Percentiles rank a stretch among this genome's conserved stretches.
phyloP scores from a whole-genome alignment of 345 rosid genomes.

The Anacardium occidentale region DNA sequence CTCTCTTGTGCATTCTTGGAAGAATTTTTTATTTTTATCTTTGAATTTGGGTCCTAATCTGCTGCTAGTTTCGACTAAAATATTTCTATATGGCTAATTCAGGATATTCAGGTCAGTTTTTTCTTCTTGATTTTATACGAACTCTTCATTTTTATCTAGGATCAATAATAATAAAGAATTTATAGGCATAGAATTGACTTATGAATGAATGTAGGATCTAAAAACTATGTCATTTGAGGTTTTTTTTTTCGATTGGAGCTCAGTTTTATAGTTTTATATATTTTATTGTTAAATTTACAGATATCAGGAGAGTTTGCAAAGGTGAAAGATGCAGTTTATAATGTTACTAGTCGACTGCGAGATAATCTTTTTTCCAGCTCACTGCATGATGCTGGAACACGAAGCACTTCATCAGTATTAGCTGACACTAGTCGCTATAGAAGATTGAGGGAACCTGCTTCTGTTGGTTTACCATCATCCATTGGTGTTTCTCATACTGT shows the following conservation, averaged over 20 bases:
- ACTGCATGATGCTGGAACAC: slow-evolving; percentile 34
- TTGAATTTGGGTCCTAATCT: no score
- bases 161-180: no score
- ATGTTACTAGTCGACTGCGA: slow-evolving; percentile 74
- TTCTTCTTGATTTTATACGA: not conserved
- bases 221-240: not conserved
- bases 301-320: slow-evolving; percentile 69
- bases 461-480: slow-evolving; percentile 34
- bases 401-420: slow-evolving; percentile 40
- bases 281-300: slow-evolving; percentile 43
- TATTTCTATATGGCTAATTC: no score
- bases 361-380: slow-evolving; percentile 57
- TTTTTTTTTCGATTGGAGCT: not conserved
- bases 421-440: slow-evolving; percentile 55
- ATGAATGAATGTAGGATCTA: not conserved
- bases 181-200: not conserved
- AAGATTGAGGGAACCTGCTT: slow-evolving; percentile 36
- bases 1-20: not conserved
- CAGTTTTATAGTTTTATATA: not conserved
- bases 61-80: no score
- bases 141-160: no score
- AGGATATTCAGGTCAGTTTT: not conserved
- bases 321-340: slow-evolving; percentile 78
- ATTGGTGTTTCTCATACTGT: slow-evolving; percentile 40
- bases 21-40: no score